A percentile compares a stretch with the other conserved stretches of the same genome.
phyloP scores from a whole-genome alignment of 805 yeast genomes.

The Candida suzukii region DNA sequence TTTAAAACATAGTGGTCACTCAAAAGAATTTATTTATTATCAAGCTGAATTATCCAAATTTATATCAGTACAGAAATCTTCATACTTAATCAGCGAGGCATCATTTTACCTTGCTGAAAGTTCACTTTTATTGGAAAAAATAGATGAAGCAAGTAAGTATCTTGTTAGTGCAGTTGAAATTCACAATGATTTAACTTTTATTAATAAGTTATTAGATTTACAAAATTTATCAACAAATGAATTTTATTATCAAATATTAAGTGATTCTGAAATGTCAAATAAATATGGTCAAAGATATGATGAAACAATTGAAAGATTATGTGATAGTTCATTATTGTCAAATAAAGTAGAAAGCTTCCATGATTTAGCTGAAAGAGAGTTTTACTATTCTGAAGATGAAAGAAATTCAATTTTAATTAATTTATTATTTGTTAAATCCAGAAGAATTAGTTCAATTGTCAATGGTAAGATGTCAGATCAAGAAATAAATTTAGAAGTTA shows the following conservation, averaged over 20 bases:
- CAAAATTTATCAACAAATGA: slow-evolving; percentile 8
- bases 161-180: slow-evolving; percentile 5
- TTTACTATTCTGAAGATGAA: slow-evolving; percentile 1
- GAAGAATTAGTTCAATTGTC: slow-evolving; percentile 8
- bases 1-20: not conserved
- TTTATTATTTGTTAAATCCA: slow-evolving; percentile 7
- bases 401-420: slow-evolving; percentile 3
- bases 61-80: not conserved
- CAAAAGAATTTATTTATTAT: not conserved
- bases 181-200: slow-evolving; percentile 6
- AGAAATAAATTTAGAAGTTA: slow-evolving; percentile 13
- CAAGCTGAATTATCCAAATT: not conserved
- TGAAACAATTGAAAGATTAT: not conserved
- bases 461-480: slow-evolving; percentile 13
- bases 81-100: slow-evolving; percentile 14
- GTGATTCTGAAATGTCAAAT: slow-evolving; percentile 5
- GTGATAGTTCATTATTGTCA: not conserved
- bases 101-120: slow-evolving; percentile 16
- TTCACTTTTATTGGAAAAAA: slow-evolving; percentile 5
- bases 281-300: slow-evolving; percentile 8
- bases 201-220: slow-evolving; percentile 11
- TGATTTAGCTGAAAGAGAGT: not conserved
- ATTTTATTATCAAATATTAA: slow-evolving; percentile 10
- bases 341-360: not conserved
- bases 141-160: slow-evolving; percentile 7